phyloP scores from a whole-genome alignment of 1,284 basidiomycete genomes.

The Ceratobasidium sp. region DNA sequence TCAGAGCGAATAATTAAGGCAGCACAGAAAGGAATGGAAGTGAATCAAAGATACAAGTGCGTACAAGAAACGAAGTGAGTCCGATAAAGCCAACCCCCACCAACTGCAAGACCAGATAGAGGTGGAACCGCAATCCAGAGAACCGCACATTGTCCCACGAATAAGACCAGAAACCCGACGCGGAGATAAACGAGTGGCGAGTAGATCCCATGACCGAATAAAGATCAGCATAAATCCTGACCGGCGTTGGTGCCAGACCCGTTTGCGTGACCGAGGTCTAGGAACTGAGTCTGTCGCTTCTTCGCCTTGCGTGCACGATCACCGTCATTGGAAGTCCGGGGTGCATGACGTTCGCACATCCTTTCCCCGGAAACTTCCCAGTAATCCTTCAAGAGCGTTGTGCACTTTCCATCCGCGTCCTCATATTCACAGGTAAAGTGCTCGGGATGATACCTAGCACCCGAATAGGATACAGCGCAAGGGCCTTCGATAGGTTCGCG shows the following conservation, averaged over 20 bases:
- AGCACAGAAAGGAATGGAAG: neutral
- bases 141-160: constrained; percentile 32
- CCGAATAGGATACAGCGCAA: constrained; percentile 80
- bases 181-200: constrained; percentile 12
- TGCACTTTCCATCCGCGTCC: constrained; percentile 52
- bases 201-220: neutral
- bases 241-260: neutral
- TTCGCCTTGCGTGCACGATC: neutral
- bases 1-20: constrained; percentile 5
- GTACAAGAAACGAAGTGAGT: constrained; percentile 34
- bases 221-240: neutral
- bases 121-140: constrained; percentile 3
- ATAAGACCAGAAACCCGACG: neutral
- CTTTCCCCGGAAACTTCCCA: constrained; percentile 78
- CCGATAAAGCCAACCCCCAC: constrained; percentile 3
- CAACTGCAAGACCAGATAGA: constrained; percentile 1
- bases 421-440: constrained; percentile 65
- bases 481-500: constrained; percentile 88
- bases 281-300: constrained; percentile 27
- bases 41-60: constrained; percentile 27
- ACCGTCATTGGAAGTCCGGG: constrained; percentile 41
- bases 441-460: constrained; percentile 82
- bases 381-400: constrained; percentile 72
- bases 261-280: constrained; percentile 9
- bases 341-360: constrained; percentile 81